phyloP scores from a whole-genome alignment of 1,284 basidiomycete species.

The Vanrija sp. region DNA sequence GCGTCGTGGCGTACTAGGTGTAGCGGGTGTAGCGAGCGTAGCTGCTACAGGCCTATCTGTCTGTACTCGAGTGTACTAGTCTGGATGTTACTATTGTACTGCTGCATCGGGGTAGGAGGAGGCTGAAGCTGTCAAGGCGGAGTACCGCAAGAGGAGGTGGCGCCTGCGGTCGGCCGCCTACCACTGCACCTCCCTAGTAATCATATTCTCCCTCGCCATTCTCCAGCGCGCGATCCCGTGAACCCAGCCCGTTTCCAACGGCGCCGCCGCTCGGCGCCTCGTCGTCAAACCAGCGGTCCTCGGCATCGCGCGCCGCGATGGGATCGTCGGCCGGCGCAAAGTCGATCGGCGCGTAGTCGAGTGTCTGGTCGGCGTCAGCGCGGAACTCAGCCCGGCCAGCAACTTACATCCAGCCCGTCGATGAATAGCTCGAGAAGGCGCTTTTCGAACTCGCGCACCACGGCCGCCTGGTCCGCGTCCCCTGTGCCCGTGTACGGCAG shows the following conservation, averaged over 20 bases:
- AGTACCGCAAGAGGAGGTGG: no score
- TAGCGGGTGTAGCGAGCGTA: no score
- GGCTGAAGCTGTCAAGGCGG: no score
- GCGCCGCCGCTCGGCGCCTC: constrained; percentile 35
- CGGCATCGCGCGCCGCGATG: constrained; percentile 33
- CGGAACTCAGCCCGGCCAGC: not conserved
- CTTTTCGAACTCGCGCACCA: constrained; percentile 37
- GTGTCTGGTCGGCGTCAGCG: constrained; percentile 24
- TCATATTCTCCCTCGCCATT: constrained; percentile 48
- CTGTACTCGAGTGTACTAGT: no score
- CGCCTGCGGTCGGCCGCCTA: no score
- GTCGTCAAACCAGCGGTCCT: constrained; percentile 47
- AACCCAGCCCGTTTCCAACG: constrained; percentile 13
- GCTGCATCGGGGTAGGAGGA: no score
- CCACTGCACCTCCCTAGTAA: constrained; percentile 24
- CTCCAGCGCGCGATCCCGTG: constrained; percentile 11
- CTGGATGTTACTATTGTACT: no score
- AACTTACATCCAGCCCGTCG: constrained; percentile 48
- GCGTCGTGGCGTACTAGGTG: constrained; percentile 23
- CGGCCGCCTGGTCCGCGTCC: constrained; percentile 31
- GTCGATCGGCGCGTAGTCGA: constrained; percentile 43
- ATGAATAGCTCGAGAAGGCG: constrained; percentile 44
- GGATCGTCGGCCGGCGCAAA: constrained; percentile 38
- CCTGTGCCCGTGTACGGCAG: constrained; percentile 3
- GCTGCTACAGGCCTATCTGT: no score